Evolutionary conservation across 2,329 filamentous ascomycete genomes (phyloP).

Genomic region (Penicillium sumatraense): DNA sequence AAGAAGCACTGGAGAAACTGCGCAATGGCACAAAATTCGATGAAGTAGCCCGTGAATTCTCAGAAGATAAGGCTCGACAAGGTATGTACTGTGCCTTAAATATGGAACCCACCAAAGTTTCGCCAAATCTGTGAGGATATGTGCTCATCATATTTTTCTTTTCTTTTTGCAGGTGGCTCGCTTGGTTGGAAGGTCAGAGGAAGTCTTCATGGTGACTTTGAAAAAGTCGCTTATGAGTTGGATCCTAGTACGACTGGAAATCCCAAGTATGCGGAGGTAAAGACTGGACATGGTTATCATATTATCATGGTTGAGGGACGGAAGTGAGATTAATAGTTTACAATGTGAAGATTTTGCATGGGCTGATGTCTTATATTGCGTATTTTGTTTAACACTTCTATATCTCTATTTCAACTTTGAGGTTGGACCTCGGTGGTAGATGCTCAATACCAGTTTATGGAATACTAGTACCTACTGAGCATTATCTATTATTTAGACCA

Average conservation of each 20-base stretch:
- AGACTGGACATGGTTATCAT: conserved; percentile 69
- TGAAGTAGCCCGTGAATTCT: conserved; percentile 67
- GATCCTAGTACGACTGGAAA: conserved; percentile 64
- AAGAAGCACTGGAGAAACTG: conserved; percentile 66
- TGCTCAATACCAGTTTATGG: too few species aligned
- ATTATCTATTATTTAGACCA: too few species aligned
- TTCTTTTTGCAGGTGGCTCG: conserved; percentile 56
- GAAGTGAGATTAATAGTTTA: conserved; percentile 50
- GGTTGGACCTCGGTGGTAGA: too few species aligned
- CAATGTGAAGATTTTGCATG: background rate
- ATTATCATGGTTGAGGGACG: conserved; percentile 70
- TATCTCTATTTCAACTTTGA: too few species aligned
- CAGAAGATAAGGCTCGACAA: conserved; percentile 68
- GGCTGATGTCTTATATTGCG: background rate
- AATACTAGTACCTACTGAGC: too few species aligned
- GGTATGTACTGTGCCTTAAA: conserved; percentile 37
- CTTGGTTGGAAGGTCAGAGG: conserved; percentile 67
- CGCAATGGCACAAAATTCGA: conserved; percentile 66
- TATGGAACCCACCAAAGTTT: conserved; percentile 6
- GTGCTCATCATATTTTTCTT: background rate
- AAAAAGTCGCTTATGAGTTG: conserved; percentile 65
- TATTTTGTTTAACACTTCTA: too few species aligned
- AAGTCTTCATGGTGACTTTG: conserved; percentile 61
- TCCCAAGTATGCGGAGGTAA: conserved; percentile 65
- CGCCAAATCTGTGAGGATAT: too few species aligned